Base-by-base conservation (phyloP, 352 stramenopile genomes). In the Phytophthora europaea region DNA sequence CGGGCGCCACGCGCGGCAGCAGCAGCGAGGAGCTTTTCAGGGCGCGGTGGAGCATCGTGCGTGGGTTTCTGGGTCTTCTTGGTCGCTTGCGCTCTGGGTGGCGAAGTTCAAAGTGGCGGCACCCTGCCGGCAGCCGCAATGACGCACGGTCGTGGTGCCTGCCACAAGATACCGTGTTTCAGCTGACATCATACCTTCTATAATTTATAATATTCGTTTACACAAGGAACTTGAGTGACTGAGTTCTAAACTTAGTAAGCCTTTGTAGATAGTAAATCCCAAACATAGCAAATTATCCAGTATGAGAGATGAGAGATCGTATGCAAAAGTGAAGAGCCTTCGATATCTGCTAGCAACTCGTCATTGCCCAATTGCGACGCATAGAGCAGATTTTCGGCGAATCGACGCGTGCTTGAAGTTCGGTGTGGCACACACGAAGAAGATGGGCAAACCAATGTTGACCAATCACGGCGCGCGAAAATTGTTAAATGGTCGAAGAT, bases 1-100 rank as follows among this genome's bases (percentile, higher is more conserved):
- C 26, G 2, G 72, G 22, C 47, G 64, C 48, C 40, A 72, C 68
- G 36, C 75, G 78, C 16, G 74, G 68, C 60, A 79, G 40, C 52
- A 79, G 54, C 38, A 78, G 62, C 18, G 63, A 79, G 28, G 72
- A 78, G 52, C 22, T 65, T 31, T 75, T 78, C 2, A 84, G 33
- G 3, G 59, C 54, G 53, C 71, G 68, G 47, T 63, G 67, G 55
- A 73, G 71, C 76, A 83, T 81, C 8, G 33, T 63, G 23, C 9
- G 36, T n/a, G 50, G 20, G 20, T 51, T 36, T 64, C 63, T 43
- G 36, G 53, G 70, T 64, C 36, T 60, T 54, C 43, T 4, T 50
- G n/a, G 26, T 36, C 51, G 54, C 57, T 69, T 76, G 70, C 36
- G 58, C 67, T 73, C 34, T 38, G 61, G 59, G 36, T 43, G 65